Conservation (phyloP, 1,139 yeast genomes). For the Candida tetrigidarum region DNA sequence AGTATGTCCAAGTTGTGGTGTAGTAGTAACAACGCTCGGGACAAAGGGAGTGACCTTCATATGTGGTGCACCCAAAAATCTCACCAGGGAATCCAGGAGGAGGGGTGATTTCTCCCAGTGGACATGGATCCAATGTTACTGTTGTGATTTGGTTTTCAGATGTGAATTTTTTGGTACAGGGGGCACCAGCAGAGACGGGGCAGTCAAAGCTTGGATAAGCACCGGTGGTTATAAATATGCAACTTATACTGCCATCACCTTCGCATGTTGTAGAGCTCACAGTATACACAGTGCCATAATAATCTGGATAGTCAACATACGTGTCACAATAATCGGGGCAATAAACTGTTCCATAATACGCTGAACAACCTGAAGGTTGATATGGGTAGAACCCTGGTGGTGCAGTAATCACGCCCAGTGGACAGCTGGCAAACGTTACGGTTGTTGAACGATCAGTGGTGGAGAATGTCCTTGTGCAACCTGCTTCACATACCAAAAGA, state of each 20-base stretch:
- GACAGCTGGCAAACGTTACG: background rate
- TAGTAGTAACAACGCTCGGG: background rate
- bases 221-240: background rate
- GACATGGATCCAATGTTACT: background rate
- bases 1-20: background rate
- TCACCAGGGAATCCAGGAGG: slow-evolving; percentile 3
- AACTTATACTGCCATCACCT: no score
- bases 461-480: background rate
- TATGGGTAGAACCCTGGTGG: background rate
- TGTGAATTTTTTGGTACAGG: background rate
- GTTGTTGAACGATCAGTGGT: background rate
- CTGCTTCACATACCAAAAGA: background rate
- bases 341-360: background rate
- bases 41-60: background rate
- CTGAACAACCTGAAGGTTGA: background rate
- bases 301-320: background rate
- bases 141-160: background rate
- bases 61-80: background rate
- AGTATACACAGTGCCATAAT: background rate
- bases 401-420: background rate
- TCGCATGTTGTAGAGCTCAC: background rate
- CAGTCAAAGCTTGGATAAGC: background rate
- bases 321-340: background rate
- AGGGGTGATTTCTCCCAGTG: background rate
- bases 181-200: background rate